Conservation (phyloP, 169 alveolate species). For the Plasmodium gonderi region DNA sequence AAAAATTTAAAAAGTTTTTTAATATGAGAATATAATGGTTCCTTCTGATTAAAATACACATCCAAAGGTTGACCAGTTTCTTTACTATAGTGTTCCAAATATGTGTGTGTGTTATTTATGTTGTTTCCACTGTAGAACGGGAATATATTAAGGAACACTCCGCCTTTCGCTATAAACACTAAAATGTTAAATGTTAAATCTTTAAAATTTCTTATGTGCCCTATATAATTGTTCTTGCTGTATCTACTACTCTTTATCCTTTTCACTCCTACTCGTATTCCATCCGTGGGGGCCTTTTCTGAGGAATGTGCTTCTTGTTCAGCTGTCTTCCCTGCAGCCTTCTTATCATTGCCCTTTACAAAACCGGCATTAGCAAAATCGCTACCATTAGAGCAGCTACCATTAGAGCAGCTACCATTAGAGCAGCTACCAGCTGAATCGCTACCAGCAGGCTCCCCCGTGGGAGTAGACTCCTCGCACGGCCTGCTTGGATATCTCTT, state of each 20-base stretch:
- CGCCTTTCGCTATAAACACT: constrained; percentile 68
- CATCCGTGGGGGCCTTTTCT: not conserved
- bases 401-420: too few species aligned
- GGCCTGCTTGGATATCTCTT: not conserved
- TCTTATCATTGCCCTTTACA: too few species aligned
- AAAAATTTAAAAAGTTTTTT: constrained; percentile 50
- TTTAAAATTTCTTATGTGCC: constrained; percentile 61
- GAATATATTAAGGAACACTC: constrained; percentile 53
- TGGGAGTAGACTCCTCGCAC: not conserved
- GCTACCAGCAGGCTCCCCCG: too few species aligned
- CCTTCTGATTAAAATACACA: constrained; percentile 67
- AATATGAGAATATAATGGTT: constrained; percentile 73
- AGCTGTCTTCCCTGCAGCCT: not conserved
- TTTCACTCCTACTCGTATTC: not conserved
- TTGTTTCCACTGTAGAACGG: constrained; percentile 74
- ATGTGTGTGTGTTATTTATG: constrained; percentile 43
- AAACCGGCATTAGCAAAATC: too few species aligned
- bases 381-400: too few species aligned
- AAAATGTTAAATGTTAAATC: constrained; percentile 55
- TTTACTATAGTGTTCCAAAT: constrained; percentile 71
- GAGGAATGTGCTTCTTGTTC: not conserved
- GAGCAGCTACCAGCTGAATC: too few species aligned
- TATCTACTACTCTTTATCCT: not conserved
- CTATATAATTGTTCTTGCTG: constrained; percentile 44
- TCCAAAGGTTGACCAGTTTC: constrained; percentile 76